Evolutionary conservation across 2,329 filamentous ascomycete species (phyloP).

Genomic region (Arthrobotrys megalospora): DNA sequence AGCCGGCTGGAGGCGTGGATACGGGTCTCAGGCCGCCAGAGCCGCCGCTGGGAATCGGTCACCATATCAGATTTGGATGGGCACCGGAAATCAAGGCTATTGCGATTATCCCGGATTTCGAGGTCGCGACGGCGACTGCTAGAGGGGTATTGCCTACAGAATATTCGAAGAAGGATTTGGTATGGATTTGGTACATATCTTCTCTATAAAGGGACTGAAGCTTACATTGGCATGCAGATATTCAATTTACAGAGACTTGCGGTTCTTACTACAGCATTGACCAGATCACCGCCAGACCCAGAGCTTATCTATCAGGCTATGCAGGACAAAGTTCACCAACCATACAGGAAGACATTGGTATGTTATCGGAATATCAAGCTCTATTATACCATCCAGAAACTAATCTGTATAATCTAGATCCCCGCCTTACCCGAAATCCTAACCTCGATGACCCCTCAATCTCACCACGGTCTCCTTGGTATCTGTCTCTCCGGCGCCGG

Average conservation of each 20-base stretch:
- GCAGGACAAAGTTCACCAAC: constrained; percentile 99
- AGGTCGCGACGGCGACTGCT: constrained; percentile 93
- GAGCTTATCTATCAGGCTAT: constrained; percentile 97
- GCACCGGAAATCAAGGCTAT: constrained; percentile 95
- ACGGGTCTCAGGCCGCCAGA: constrained; percentile 88
- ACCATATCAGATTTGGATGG: constrained; percentile 97
- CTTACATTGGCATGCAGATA: constrained; percentile 69
- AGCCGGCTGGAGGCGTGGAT: constrained; percentile 90
- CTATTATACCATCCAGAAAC: background rate
- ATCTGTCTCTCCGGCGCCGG: constrained; percentile 96
- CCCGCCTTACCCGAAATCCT: constrained; percentile 93
- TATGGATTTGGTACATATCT: constrained; percentile 16
- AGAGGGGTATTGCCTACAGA: constrained; percentile 84
- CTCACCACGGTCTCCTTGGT: constrained; percentile 88
- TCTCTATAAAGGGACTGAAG: background rate
- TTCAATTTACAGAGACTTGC: constrained; percentile 97
- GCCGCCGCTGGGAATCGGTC: constrained; percentile 92
- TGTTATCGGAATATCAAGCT: background rate
- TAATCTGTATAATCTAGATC: constrained; percentile 70
- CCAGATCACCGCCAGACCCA: constrained; percentile 89
- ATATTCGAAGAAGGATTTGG: constrained; percentile 73
- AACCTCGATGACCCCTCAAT: constrained; percentile 87
- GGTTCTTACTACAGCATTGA: constrained; percentile 88
- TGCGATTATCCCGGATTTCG: constrained; percentile 94
- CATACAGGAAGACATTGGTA: constrained; percentile 85